Conservation (phyloP, 1,284 basidiomycete genomes). For the Peniophora sp. region DNA sequence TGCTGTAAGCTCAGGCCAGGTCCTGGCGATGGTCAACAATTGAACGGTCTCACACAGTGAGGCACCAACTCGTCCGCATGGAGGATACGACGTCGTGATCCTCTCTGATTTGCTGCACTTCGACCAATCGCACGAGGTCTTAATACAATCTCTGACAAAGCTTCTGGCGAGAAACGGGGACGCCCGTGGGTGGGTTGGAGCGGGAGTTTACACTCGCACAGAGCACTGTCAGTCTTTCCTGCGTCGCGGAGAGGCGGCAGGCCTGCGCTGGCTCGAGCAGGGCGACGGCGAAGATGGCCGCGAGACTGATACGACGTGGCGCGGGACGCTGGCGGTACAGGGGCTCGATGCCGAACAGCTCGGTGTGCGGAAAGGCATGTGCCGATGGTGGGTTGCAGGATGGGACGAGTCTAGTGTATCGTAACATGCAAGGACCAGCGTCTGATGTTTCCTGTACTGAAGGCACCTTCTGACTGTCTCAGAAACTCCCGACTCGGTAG, state of each 20-base stretch:
- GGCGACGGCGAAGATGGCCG: slow-evolving; percentile 5
- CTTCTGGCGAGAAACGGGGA: slow-evolving; percentile 36
- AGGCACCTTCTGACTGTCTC: no score
- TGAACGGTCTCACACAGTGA: not conserved
- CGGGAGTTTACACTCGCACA: slow-evolving; percentile 53
- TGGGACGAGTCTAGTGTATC: slow-evolving; percentile 22
- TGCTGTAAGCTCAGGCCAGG: slow-evolving; percentile 36
- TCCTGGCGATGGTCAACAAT: not conserved
- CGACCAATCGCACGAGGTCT: slow-evolving; percentile 47
- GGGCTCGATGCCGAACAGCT: slow-evolving; percentile 40
- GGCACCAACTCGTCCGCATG: slow-evolving; percentile 1
- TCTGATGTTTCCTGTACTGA: no score
- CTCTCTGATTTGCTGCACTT: slow-evolving; percentile 69
- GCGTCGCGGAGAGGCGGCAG: slow-evolving; percentile 26
- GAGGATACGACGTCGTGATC: slow-evolving; percentile 49
- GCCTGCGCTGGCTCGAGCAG: slow-evolving; percentile 41
- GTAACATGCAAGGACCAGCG: no score
- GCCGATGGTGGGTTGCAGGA: slow-evolving; percentile 51
- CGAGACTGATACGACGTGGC: slow-evolving; percentile 33
- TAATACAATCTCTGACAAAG: slow-evolving; percentile 38
- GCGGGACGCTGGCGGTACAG: slow-evolving; percentile 36
- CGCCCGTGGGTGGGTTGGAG: slow-evolving; percentile 50
- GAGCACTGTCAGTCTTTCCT: slow-evolving; percentile 52
- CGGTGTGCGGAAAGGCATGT: slow-evolving; percentile 43
- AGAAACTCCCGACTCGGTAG: no score